Conservation (phyloP, 805 yeast genomes). For the Clavispora fructus region DNA sequence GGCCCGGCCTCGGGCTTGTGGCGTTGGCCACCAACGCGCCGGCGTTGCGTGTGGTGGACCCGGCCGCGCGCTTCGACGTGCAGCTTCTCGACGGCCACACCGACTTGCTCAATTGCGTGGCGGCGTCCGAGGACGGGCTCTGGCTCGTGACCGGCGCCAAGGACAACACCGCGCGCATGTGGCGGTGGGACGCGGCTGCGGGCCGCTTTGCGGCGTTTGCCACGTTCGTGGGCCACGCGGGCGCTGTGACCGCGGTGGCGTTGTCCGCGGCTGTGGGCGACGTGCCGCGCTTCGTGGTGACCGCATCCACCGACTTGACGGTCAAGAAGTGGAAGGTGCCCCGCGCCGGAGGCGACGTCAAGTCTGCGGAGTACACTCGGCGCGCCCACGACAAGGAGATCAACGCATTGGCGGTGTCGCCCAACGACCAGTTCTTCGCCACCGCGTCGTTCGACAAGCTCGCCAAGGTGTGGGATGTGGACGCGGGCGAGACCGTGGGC, state of each 20-base stretch:
- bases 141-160: slow-evolving; percentile 94
- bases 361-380: slow-evolving; percentile 78
- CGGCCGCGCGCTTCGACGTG: slow-evolving; percentile 56
- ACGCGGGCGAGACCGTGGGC: slow-evolving; percentile 82
- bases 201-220: slow-evolving; percentile 45
- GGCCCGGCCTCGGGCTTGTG: slow-evolving; percentile 50
- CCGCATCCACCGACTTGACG: slow-evolving; percentile 82
- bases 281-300: slow-evolving; percentile 66
- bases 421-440: slow-evolving; percentile 82
- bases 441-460: slow-evolving; percentile 93
- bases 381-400: slow-evolving; percentile 97
- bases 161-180: slow-evolving; percentile 77
- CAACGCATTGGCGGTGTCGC: slow-evolving; percentile 83
- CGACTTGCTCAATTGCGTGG: slow-evolving; percentile 78
- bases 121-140: slow-evolving; percentile 68
- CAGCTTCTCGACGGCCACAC: slow-evolving; percentile 72
- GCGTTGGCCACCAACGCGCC: slow-evolving; percentile 96
- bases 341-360: slow-evolving; percentile 33
- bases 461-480: slow-evolving; percentile 83
- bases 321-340: slow-evolving; percentile 83
- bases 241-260: slow-evolving; percentile 77
- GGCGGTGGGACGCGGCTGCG: slow-evolving; percentile 56
- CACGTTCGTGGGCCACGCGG: slow-evolving; percentile 78
- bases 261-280: slow-evolving; percentile 51
- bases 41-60: slow-evolving; percentile 68